Conservation (phyloP, 164 flowering plant genomes). For the grape (Vitis vinifera) region DNA sequence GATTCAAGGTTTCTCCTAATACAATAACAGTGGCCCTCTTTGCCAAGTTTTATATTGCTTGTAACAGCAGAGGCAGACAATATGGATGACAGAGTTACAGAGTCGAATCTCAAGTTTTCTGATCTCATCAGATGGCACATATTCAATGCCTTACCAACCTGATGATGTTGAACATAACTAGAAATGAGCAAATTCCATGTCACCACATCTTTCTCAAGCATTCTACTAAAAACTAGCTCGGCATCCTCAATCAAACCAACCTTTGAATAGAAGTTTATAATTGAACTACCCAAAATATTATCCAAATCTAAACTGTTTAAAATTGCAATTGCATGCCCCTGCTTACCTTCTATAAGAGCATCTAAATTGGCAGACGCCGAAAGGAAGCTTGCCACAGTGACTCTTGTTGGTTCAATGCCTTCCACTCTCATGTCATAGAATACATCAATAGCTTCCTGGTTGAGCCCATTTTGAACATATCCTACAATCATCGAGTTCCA, state of each 20-base stretch:
- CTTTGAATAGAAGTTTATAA: conserved; percentile 67
- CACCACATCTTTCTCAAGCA: conserved; percentile 61
- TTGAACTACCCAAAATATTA: conserved; percentile 61
- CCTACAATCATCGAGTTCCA: conserved; percentile 78
- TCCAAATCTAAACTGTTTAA: conserved; percentile 50
- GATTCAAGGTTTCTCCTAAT: conserved; percentile 52
- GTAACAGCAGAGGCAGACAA: conserved; percentile 46
- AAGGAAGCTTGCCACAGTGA: conserved; percentile 56
- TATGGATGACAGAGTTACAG: conserved; percentile 61
- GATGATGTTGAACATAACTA: conserved; percentile 49
- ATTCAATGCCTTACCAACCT: conserved; percentile 41
- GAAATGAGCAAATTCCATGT: conserved; percentile 79
- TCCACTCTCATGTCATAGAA: conserved; percentile 67
- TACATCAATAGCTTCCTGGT: conserved; percentile 51
- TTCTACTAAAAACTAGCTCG: conserved; percentile 46
- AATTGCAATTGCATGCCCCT: conserved; percentile 69
- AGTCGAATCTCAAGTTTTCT: conserved; percentile 54
- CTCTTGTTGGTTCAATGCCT: conserved; percentile 58
- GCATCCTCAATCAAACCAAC: conserved; percentile 54
- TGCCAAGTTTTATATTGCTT: conserved; percentile 47
- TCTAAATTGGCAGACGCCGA: conserved; percentile 69
- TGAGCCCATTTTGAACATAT: conserved; percentile 64
- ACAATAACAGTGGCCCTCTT: conserved; percentile 56
- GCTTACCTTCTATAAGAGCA: conserved; percentile 65
- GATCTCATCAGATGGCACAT: conserved; percentile 51